Evolutionary conservation across 371 early-diverging fungal genomes (phyloP).

Genomic region (Synchytrium microbalum): DNA sequence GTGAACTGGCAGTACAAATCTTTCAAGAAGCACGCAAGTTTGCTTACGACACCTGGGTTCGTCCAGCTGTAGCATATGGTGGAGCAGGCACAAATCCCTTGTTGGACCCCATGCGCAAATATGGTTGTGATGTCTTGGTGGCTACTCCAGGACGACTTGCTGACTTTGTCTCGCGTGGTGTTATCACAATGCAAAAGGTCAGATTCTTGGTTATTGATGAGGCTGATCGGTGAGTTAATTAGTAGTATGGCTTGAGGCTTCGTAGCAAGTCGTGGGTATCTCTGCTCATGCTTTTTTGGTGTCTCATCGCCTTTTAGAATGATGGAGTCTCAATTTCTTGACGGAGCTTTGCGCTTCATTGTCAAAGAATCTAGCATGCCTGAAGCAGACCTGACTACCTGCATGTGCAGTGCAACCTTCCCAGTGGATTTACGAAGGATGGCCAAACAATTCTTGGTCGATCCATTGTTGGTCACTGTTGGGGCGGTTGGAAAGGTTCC

Average conservation of each 20-base stretch:
- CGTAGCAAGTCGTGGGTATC: constrained; percentile 56
- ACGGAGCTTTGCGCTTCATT: constrained; percentile 26
- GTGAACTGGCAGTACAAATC: constrained; percentile 99
- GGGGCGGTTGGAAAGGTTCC: neutral
- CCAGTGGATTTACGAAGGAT: constrained; percentile 59
- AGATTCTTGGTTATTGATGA: constrained; percentile 95
- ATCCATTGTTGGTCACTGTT: neutral
- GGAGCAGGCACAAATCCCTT: no score
- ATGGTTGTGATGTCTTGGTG: constrained; percentile 17
- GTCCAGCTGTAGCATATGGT: constrained; percentile 1
- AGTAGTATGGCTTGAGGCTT: constrained; percentile 96
- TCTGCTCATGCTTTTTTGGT: neutral
- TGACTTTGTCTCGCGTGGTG: constrained; percentile 8
- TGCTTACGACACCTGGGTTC: neutral
- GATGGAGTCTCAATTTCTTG: constrained; percentile 34
- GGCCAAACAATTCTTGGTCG: constrained; percentile 1
- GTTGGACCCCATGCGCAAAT: no score
- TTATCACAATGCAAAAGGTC: constrained; percentile 78
- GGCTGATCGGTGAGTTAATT: constrained; percentile 98
- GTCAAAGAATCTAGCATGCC: constrained; percentile 19
- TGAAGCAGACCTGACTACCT: constrained; percentile 7
- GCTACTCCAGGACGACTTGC: constrained; percentile 93
- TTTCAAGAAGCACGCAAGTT: constrained; percentile 42
- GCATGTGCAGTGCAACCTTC: constrained; percentile 70
- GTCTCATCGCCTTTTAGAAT: constrained; percentile 5